A percentile compares a stretch with the other conserved stretches of the same genome.
These are phyloP conservation scores for Hordeum vulgare DNA, from an alignment of 176 grass and related monocot genomes.

Conservation along the genomic window DNA sequence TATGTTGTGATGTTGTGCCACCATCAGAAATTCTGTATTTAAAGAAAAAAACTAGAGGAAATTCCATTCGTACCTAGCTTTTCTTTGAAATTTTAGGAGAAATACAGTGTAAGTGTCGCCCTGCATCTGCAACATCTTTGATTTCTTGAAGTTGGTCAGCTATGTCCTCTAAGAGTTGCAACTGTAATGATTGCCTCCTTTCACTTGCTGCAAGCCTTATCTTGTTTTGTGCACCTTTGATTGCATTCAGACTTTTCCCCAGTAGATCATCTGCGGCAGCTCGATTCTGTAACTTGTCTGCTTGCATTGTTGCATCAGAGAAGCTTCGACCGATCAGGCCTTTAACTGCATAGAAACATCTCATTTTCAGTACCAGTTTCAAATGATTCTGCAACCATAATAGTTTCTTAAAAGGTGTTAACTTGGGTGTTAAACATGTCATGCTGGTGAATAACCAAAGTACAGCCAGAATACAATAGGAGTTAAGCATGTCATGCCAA, in stretches of 20 bases:
- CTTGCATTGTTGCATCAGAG: conserved; percentile 38
- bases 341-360: conserved; percentile 19
- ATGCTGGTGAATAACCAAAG: background rate
- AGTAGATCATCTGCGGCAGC: conserved; percentile 70
- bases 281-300: conserved; percentile 48
- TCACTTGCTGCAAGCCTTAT: conserved; percentile 47
- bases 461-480: background rate
- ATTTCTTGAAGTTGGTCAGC: conserved; percentile 72
- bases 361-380: background rate
- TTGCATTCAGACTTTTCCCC: conserved; percentile 59
- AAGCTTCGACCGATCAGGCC: conserved; percentile 34
- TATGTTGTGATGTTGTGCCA: background rate
- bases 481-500: background rate
- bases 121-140: conserved; percentile 49
- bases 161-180: conserved; percentile 78
- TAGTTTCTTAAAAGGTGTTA: background rate
- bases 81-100: conserved; percentile 36
- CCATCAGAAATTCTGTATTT: background rate
- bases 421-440: background rate
- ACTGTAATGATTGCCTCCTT: conserved; percentile 45
- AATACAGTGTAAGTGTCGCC: conserved; percentile 21
- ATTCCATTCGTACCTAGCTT: conserved; percentile 13
- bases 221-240: conserved; percentile 71
- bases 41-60: background rate
- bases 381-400: background rate